phyloP scores from a whole-genome alignment of 2,329 filamentous ascomycete genomes.

The Amauroascus verrucosus region DNA sequence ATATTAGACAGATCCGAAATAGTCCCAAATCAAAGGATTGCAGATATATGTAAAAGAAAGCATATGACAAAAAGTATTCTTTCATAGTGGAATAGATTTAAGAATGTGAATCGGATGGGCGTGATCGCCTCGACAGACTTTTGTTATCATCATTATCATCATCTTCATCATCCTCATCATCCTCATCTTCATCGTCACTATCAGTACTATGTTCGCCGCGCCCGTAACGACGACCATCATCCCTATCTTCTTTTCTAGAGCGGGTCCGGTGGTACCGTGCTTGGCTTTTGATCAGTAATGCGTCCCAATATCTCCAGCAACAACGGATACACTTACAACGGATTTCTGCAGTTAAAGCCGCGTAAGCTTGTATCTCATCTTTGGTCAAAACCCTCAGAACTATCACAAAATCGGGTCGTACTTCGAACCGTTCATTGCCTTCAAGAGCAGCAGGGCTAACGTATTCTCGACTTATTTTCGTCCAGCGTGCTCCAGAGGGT shows the following conservation, averaged over 20 bases:
- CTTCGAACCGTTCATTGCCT: conserved; percentile 79
- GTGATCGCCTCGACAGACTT: conserved; percentile 16
- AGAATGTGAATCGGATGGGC: neutral
- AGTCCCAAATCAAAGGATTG: no score
- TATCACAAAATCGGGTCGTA: conserved; percentile 87
- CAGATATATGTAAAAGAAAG: neutral
- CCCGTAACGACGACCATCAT: neutral
- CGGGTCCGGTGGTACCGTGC: conserved; percentile 1
- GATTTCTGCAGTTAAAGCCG: conserved; percentile 67
- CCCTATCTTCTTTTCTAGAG: neutral
- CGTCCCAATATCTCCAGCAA: neutral
- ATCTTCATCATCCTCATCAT: conserved; percentile 32
- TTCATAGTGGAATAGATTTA: neutral
- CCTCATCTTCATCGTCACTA: conserved; percentile 24
- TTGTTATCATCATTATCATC: no score
- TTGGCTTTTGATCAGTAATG: neutral
- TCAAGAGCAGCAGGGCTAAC: conserved; percentile 84
- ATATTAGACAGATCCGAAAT: no score
- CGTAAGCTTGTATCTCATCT: conserved; percentile 83
- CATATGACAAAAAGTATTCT: neutral
- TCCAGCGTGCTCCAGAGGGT: conserved; percentile 75
- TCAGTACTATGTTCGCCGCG: conserved; percentile 15
- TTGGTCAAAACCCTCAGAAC: conserved; percentile 76
- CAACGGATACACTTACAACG: conserved; percentile 49
- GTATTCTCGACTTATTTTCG: conserved; percentile 76